Base-by-base conservation (phyloP, 148 eudicot genomes). In the Oxyria digyna region DNA sequence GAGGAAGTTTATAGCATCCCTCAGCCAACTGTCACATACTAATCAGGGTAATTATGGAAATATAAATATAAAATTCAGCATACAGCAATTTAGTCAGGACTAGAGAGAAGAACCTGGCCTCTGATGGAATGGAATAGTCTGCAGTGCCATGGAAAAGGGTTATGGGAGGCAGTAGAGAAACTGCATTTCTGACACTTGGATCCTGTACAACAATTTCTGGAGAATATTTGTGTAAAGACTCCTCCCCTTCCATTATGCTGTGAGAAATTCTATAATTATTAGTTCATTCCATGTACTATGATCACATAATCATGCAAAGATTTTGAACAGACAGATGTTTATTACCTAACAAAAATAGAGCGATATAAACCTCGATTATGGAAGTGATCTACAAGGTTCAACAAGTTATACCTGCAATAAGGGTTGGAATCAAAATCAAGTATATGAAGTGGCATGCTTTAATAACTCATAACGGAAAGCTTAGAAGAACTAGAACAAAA, bases 181-280 rank as follows among this genome's bases (percentile, higher is more conserved):
- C 81, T 45, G 98, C 95, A 75, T 75, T 81, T 73, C 75, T 76
- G 43, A 74, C 69, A 69, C 80, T 77, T 3, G 88, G 85, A 71
- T 94, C 98, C 74, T 88, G 96, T 42, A 86, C 96, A 76, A 82
- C 57, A 69, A 88, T 42, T 86, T 90, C 97, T 33, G 98, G 97
- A 71, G 98, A 94, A 79, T 81, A 94, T 62, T 70, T 77, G 18
- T 38, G 71, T 42, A 94, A 72, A 33, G 92, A 87, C 71, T 87
- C 73, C 75, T 94, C 98, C 21, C 98, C 98, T 73, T 84, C 97
- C 97, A 94, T 94, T 78, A 94, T 88, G 77, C 98, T 94, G 80
- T 24, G 74, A 10, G 70, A 29, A 37, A 68, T 38, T 46, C 68
- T 48, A 0, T 49, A 67, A 62, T 62, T 72, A 77, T 67, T 42